These are phyloP conservation scores for Ulvella scutata DNA, from an alignment of 139 green algal genomes.

Conservation along the genomic window DNA sequence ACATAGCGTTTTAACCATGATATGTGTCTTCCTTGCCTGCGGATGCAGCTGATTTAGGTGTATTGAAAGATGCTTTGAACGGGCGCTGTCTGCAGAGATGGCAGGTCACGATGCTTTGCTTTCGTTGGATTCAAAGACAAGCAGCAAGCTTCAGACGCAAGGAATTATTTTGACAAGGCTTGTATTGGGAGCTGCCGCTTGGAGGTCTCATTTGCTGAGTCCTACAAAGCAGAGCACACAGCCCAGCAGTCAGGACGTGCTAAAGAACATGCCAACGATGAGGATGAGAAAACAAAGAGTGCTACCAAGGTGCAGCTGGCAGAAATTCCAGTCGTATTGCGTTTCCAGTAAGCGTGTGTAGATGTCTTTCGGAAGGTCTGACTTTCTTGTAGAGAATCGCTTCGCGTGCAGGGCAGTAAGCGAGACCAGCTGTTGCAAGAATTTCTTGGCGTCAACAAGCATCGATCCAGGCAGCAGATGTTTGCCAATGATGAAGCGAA, in stretches of 20 bases:
- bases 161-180: constrained; percentile 74
- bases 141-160: constrained; percentile 47
- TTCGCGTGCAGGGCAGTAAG: neutral
- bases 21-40: neutral
- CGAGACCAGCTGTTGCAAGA: constrained; percentile 67
- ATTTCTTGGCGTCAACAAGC: constrained; percentile 85
- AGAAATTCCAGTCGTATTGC: neutral
- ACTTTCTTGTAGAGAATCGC: neutral
- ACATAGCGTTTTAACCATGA: neutral
- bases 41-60: too few relatives aligned
- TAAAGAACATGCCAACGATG: neutral
- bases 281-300: neutral
- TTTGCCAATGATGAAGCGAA: constrained; percentile 80
- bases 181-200: constrained; percentile 81
- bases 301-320: neutral
- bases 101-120: constrained; percentile 72
- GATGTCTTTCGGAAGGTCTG: neutral
- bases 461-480: constrained; percentile 44
- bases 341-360: neutral
- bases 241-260: neutral
- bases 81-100: constrained; percentile 59
- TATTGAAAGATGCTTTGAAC: too few relatives aligned
- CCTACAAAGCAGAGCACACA: neutral
- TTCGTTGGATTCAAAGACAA: constrained; percentile 84
- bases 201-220: constrained; percentile 23